Conservation (phyloP, 345 rosid genomes). For the Microcos paniculata region DNA sequence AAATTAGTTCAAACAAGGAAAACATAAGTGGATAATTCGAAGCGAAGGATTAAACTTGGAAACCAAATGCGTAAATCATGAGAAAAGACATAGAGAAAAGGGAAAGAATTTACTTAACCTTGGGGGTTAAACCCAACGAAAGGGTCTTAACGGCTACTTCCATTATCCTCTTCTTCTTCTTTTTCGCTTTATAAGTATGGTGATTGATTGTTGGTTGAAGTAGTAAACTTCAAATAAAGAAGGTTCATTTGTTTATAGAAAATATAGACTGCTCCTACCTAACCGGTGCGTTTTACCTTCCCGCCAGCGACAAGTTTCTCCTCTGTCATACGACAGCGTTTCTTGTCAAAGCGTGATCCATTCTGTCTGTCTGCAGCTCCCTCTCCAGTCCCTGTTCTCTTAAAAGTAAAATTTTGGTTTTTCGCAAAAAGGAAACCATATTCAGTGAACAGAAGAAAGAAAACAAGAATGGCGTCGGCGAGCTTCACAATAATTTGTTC, state of each 20-base stretch:
- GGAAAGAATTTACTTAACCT: constrained; percentile 6
- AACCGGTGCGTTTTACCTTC: not conserved
- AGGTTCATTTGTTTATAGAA: not conserved
- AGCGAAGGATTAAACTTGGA: not conserved
- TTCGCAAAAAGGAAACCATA: no score
- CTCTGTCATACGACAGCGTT: not conserved
- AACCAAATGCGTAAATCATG: not conserved
- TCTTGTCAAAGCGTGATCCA: not conserved
- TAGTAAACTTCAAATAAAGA: not conserved
- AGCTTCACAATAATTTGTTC: constrained; percentile 11
- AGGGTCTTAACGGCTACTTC: constrained; percentile 34
- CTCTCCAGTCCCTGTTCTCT: not conserved
- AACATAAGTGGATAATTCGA: not conserved
- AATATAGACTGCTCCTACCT: not conserved
- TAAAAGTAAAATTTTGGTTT: not conserved
- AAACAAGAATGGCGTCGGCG: constrained; percentile 25
- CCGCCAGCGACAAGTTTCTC: not conserved
- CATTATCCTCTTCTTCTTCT: constrained; percentile 22
- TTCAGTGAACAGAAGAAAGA: not conserved
- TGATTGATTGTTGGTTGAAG: not conserved
- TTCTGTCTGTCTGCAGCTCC: not conserved
- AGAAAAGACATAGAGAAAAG: not conserved
- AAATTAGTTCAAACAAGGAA: not conserved
- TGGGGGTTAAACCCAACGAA: constrained; percentile 30
- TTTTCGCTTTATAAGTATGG: no score